Evolutionary conservation across 176 grass and related monocot genomes (phyloP).

Genomic region (Eleusine indica): DNA sequence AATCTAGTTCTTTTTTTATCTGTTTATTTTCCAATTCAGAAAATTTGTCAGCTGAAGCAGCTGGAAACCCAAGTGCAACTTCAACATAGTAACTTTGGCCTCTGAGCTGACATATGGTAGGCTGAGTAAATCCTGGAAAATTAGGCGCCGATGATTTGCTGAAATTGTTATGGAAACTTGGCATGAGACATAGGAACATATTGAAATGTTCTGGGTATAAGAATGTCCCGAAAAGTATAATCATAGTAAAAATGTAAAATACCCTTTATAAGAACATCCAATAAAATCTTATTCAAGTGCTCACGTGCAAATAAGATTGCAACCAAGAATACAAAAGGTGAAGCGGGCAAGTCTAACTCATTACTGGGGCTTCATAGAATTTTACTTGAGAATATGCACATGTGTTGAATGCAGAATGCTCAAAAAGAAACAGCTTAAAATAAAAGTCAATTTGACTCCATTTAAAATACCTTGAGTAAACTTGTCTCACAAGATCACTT

Average conservation of each 20-base stretch:
- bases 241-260: conserved; percentile 21
- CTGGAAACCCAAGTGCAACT: conserved; percentile 84
- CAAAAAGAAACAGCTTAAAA: conserved; percentile 14
- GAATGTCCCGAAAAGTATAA: conserved; percentile 9
- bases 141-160: conserved; percentile 75
- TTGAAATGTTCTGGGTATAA: neutral
- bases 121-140: conserved; percentile 72
- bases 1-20: conserved; percentile 52
- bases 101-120: conserved; percentile 70
- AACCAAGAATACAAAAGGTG: conserved; percentile 11
- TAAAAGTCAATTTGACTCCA: neutral
- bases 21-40: conserved; percentile 54
- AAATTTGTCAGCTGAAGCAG: conserved; percentile 54
- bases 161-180: conserved; percentile 55
- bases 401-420: conserved; percentile 27
- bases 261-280: conserved; percentile 27
- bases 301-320: conserved; percentile 1
- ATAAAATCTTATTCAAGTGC: neutral
- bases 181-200: conserved; percentile 32
- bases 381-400: conserved; percentile 22
- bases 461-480: conserved; percentile 78
- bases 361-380: conserved; percentile 8
- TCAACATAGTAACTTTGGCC: conserved; percentile 97
- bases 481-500: conserved; percentile 96
- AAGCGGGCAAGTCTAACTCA: conserved; percentile 12